Conservation (phyloP, 768 basidiomycete genomes). For the Mycena amicta region DNA sequence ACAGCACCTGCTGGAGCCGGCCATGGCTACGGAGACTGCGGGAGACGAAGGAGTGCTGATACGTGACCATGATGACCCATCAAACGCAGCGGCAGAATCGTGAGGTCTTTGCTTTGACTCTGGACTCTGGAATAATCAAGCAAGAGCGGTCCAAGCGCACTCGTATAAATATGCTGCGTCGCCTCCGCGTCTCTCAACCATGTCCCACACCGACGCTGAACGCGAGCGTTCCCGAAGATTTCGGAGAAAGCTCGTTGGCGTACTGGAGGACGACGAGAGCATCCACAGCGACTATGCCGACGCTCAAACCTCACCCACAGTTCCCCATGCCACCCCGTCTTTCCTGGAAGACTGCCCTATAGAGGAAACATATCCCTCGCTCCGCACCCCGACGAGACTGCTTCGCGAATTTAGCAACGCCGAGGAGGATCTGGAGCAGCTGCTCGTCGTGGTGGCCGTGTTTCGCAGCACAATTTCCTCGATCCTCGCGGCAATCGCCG, state of each 20-base stretch:
- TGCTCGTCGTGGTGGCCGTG: conserved; percentile 8
- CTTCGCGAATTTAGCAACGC: conserved; percentile 4
- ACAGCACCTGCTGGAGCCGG: conserved; percentile 38
- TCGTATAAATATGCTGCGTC: neutral
- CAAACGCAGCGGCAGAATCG: too few species aligned
- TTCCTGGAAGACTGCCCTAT: neutral
- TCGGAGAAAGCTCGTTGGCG: conserved; percentile 1
- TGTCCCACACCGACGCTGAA: conserved; percentile 8
- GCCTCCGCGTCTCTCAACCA: neutral
- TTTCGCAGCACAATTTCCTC: conserved; percentile 4
- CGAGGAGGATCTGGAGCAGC: conserved; percentile 6
- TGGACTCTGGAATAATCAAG: too few species aligned
- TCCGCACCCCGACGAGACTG: conserved; percentile 8
- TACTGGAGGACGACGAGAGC: conserved; percentile 11
- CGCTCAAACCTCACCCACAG: conserved; percentile 7
- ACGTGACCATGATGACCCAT: neutral
- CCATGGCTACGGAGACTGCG: conserved; percentile 16
- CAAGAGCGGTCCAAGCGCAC: neutral
- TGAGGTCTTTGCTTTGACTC: too few species aligned
- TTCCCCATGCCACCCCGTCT: neutral
- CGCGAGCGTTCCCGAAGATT: conserved; percentile 4
- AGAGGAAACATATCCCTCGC: conserved; percentile 10
- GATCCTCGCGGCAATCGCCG: conserved; percentile 2
- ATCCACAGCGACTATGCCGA: conserved; percentile 17
- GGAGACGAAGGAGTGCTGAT: neutral